phyloP scores from a whole-genome alignment of 1,284 basidiomycete genomes.

The Quambalaria eucalypti region DNA sequence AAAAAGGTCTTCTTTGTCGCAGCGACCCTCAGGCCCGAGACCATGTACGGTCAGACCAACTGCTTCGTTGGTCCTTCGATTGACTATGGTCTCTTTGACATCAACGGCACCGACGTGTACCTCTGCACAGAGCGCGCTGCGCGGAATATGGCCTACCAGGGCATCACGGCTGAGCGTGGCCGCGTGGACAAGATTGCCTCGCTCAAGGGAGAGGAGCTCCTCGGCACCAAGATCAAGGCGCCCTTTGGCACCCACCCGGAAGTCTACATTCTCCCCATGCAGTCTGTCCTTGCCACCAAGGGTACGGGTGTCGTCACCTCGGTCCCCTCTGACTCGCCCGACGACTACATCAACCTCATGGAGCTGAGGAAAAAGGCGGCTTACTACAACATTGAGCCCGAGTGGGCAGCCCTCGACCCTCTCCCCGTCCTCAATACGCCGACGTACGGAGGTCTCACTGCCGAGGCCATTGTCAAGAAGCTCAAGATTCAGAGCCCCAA shows the following conservation, averaged over 20 bases:
- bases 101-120: constrained; percentile 66
- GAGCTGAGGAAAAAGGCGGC: constrained; percentile 95
- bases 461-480: constrained; percentile 75
- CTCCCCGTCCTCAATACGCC: constrained; percentile 81
- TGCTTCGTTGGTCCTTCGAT: constrained; percentile 87
- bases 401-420: constrained; percentile 77
- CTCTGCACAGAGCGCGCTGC: constrained; percentile 82
- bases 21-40: constrained; percentile 91
- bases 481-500: constrained; percentile 94
- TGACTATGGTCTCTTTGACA: constrained; percentile 77
- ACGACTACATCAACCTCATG: constrained; percentile 82
- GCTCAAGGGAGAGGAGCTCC: constrained; percentile 59
- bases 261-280: constrained; percentile 96
- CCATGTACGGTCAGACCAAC: constrained; percentile 96
- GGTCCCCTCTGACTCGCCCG: constrained; percentile 95
- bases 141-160: constrained; percentile 95
- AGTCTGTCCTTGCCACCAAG: constrained; percentile 88
- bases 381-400: constrained; percentile 87
- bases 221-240: constrained; percentile 85
- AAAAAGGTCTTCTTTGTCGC: constrained; percentile 86
- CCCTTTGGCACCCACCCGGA: constrained; percentile 74
- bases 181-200: constrained; percentile 30
- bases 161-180: constrained; percentile 54
- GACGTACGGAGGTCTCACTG: constrained; percentile 82
- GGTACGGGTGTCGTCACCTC: constrained; percentile 98